Evolutionary conservation across 2,329 filamentous ascomycete genomes (phyloP).

Genomic region (Pseudogymnoascus sp.): DNA sequence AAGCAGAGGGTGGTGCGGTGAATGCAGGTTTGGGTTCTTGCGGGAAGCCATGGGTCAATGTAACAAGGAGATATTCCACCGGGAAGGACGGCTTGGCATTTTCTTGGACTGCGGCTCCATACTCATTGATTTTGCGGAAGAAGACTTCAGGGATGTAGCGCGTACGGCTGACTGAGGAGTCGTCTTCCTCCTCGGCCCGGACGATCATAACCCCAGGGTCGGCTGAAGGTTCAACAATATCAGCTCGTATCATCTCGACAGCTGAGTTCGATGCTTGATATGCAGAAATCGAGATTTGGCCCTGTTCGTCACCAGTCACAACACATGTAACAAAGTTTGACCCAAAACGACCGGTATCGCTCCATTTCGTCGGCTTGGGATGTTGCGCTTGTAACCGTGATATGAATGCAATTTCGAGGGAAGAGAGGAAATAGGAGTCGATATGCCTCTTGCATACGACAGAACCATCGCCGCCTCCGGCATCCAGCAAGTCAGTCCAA

Average conservation of each 20-base stretch:
- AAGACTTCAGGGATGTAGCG: constrained; percentile 97
- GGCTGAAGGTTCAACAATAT: constrained; percentile 90
- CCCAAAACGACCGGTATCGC: constrained; percentile 85
- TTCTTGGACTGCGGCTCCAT: constrained; percentile 91
- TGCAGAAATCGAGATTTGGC: constrained; percentile 78
- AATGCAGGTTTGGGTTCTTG: constrained; percentile 71
- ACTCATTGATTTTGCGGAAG: constrained; percentile 91
- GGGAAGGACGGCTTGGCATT: constrained; percentile 96
- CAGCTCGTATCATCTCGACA: constrained; percentile 92
- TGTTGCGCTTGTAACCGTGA: constrained; percentile 80
- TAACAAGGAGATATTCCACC: constrained; percentile 92
- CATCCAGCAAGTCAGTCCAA: constrained; percentile 84
- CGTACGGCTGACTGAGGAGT: constrained; percentile 56
- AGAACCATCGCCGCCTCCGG: constrained; percentile 71
- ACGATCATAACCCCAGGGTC: constrained; percentile 93
- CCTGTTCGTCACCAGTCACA: constrained; percentile 83
- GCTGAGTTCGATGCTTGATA: constrained; percentile 95
- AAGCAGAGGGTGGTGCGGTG: constrained; percentile 52
- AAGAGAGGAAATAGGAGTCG: constrained; percentile 85
- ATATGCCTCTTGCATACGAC: constrained; percentile 93
- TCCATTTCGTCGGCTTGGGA: constrained; percentile 92
- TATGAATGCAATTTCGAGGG: constrained; percentile 83
- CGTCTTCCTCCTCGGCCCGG: constrained; percentile 81
- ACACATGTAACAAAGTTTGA: constrained; percentile 97
- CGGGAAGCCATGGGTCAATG: constrained; percentile 93